phyloP scores from a whole-genome alignment of 768 basidiomycete genomes.

The Russula abietina region DNA sequence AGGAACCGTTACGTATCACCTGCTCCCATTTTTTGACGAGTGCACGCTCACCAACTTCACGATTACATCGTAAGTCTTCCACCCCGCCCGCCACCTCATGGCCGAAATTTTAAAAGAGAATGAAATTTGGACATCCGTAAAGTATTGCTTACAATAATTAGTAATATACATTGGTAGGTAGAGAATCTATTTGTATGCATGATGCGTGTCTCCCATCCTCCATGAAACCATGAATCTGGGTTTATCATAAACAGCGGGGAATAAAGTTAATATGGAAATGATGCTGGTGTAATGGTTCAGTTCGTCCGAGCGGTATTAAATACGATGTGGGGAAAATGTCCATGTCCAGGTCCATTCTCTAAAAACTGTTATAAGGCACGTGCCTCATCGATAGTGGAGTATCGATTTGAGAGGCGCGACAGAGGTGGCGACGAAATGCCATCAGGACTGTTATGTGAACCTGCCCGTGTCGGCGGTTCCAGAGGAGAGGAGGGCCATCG shows the following conservation, averaged over 20 bases:
- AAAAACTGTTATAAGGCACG: conserved; percentile 7
- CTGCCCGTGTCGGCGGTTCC: conserved; percentile 4
- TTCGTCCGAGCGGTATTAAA: conserved; percentile 8
- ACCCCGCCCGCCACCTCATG: not conserved
- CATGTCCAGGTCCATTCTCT: not conserved
- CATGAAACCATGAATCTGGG: not conserved
- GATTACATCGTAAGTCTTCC: not conserved
- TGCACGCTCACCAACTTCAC: no score
- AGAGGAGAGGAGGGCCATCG: conserved; percentile 18
- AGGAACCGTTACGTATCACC: not conserved
- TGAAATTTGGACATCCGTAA: not conserved
- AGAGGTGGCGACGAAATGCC: not conserved
- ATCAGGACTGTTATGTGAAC: conserved; percentile 1
- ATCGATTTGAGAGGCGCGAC: not conserved
- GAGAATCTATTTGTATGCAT: conserved; percentile 15
- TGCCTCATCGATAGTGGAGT: conserved; percentile 9
- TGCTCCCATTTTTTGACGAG: no score
- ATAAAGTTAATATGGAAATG: conserved; percentile 16
- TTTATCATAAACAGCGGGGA: conserved; percentile 6
- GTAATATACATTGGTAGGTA: conserved; percentile 18
- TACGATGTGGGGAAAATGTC: conserved; percentile 4
- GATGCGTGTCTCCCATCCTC: conserved; percentile 3
- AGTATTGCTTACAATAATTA: conserved; percentile 1
- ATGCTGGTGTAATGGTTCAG: conserved; percentile 4
- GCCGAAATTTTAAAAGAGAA: no score